These are phyloP conservation scores for Byssochlamys sp. DNA, from an alignment of 2,329 filamentous ascomycete species.

Conservation along the genomic window DNA sequence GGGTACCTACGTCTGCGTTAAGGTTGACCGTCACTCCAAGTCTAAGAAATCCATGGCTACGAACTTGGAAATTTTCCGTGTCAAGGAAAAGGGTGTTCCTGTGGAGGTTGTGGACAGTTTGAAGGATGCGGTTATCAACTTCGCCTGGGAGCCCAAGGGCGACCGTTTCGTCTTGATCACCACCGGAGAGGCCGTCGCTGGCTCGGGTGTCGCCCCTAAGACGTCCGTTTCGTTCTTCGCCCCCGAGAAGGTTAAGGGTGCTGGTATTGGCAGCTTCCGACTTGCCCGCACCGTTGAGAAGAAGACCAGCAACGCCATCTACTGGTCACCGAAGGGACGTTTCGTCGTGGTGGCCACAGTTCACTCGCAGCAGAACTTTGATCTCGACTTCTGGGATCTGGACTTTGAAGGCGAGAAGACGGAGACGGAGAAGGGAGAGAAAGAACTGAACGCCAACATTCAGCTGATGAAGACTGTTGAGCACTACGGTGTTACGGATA, in stretches of 20 bases:
- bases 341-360: conserved; percentile 94
- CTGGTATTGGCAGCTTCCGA: conserved; percentile 82
- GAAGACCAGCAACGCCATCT: conserved; percentile 99
- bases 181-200: conserved; percentile 69
- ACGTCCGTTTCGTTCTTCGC: conserved; percentile 93
- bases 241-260: conserved; percentile 83
- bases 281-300: conserved; percentile 90
- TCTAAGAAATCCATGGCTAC: conserved; percentile 97
- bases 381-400: conserved; percentile 94
- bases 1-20: conserved; percentile 86
- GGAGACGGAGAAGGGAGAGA: conserved; percentile 89
- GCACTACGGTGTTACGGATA: conserved; percentile 94
- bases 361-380: conserved; percentile 82
- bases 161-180: conserved; percentile 96
- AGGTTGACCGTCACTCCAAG: conserved; percentile 97
- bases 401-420: conserved; percentile 97
- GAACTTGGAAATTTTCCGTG: conserved; percentile 94
- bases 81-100: conserved; percentile 93
- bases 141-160: conserved; percentile 97
- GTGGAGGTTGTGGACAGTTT: conserved; percentile 96
- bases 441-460: conserved; percentile 87
- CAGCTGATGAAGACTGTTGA: conserved; percentile 89
- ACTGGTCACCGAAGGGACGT: conserved; percentile 92
- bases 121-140: conserved; percentile 98
- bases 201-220: conserved; percentile 79